Base-by-base conservation (phyloP, 1,139 yeast genomes). In the Geotrichum carabidarum region DNA sequence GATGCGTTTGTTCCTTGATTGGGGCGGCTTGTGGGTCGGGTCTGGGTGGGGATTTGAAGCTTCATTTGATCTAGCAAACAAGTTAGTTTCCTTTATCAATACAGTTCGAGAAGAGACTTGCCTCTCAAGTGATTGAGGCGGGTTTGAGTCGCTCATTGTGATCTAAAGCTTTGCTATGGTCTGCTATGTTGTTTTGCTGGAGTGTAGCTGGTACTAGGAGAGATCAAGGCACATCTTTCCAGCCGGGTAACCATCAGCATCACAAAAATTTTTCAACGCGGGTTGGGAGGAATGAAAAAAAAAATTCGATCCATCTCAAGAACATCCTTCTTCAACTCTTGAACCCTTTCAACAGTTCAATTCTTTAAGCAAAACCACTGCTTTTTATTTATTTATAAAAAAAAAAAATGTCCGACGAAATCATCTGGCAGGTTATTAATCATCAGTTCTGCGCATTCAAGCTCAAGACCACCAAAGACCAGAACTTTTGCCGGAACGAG, bases 401-500 rank as follows among this genome's bases (percentile, higher is more conserved):
- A 11, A 8, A 17, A 11, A 48, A 8, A 22, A 51, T 51, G 55
- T 51, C 55, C n/a, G 55, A 51, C 55, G 55, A 51, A 78, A 81
- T 86, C 64, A 86, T 89, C 65, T 89, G 96, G 96, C 93, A 86
- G 74, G 90, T 88, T 56, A 85, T 89, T 66, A 87, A 87, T 73
- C 87, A 86, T 68, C 89, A 86, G 68, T 89, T 89, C 70, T 89
- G 96, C 75, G 86, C 96, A 27, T 89, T 84, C 74, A 88, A 88
- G 70, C 75, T 89, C 65, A 85, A 84, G 65, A 84, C 95, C 43
- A 83, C 84, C 61, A 86, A 84, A 66, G 85, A 80, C 17, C 95
- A 87, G 69, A 84, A 82, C 64, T 88, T 88, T 69, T 88, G 95
- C 72, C 77, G 95, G 65, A 88, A 89, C 67, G 95, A 88, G 68